These are phyloP conservation scores for Elongisporangium anandrum DNA, from an alignment of 352 stramenopile genomes.

Conservation along the genomic window DNA sequence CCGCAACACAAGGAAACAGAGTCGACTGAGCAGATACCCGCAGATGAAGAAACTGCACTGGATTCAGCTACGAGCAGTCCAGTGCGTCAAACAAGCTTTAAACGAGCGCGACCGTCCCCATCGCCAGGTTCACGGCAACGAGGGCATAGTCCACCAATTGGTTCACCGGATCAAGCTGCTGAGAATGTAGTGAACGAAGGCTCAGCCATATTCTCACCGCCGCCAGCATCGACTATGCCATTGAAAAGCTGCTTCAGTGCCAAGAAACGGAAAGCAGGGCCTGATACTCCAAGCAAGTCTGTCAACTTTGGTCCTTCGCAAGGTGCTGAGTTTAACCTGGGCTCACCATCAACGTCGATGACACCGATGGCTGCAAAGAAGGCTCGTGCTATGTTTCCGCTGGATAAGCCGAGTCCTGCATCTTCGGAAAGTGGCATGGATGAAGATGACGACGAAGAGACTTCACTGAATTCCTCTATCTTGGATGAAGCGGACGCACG, in stretches of 20 bases:
- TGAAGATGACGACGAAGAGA: constrained; percentile 72
- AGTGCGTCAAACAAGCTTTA: not conserved
- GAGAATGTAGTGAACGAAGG: not conserved
- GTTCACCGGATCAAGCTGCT: not conserved
- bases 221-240: constrained; percentile 20
- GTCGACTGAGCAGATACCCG: not conserved
- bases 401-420: constrained; percentile 27
- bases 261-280: constrained; percentile 34
- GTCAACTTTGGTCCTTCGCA: constrained; percentile 82
- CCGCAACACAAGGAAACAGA: not conserved
- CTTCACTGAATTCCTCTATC: constrained; percentile 79
- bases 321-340: constrained; percentile 74
- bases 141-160: not conserved
- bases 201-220: not conserved
- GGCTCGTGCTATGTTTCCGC: constrained; percentile 57
- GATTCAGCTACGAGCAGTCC: not conserved
- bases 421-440: constrained; percentile 28
- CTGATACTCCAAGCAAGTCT: constrained; percentile 73
- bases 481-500: constrained; percentile 68
- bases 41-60: not conserved
- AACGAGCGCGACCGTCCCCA: not conserved
- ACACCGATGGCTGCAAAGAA: constrained; percentile 69
- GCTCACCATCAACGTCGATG: constrained; percentile 83
- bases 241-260: constrained; percentile 78
- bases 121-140: not conserved